A percentile compares a stretch with the other conserved stretches of the same genome.
Evolutionary conservation across 176 grass and related monocot genomes (phyloP).

Genomic region (Puccinellia tenuiflora): DNA sequence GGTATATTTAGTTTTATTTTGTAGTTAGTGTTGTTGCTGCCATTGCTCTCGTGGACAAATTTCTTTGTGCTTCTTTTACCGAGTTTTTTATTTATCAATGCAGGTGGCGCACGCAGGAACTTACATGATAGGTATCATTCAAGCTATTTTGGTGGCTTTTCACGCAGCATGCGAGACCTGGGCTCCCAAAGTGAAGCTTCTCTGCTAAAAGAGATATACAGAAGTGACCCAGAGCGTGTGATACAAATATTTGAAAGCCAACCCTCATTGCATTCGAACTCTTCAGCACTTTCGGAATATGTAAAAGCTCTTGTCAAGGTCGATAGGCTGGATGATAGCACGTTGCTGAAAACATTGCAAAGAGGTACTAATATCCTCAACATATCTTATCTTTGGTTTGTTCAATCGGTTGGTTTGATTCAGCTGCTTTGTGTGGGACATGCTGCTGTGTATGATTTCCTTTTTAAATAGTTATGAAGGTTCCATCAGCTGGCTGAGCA

Average conservation of each 20-base stretch:
- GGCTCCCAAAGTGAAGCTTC: slow-evolving; percentile 46
- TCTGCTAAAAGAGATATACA: slow-evolving; percentile 88
- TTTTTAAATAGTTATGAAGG: background rate
- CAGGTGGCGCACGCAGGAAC: slow-evolving; percentile 58
- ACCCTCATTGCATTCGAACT: slow-evolving; percentile 72
- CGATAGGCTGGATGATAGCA: slow-evolving; percentile 85
- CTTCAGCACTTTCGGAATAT: slow-evolving; percentile 85
- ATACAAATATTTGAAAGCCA: slow-evolving; percentile 97
- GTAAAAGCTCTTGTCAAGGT: slow-evolving; percentile 95
- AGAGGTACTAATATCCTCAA: slow-evolving; percentile 47
- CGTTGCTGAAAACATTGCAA: slow-evolving; percentile 84
- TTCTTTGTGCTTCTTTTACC: background rate
- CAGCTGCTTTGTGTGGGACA: slow-evolving; percentile 4
- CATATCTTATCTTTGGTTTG: background rate
- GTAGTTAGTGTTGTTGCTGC: background rate
- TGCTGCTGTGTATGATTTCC: background rate
- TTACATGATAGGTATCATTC: slow-evolving; percentile 75
- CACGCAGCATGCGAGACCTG: slow-evolving; percentile 58
- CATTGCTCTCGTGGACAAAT: background rate
- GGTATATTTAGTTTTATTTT: background rate
- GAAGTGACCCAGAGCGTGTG: slow-evolving; percentile 91
- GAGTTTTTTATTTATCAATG: background rate
- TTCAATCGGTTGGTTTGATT: background rate
- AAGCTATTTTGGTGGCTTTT: slow-evolving; percentile 82
- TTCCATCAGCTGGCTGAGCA: background rate